Evolutionary conservation across 345 rosid genomes (phyloP).

Genomic region (Odontarrhena argentea): DNA sequence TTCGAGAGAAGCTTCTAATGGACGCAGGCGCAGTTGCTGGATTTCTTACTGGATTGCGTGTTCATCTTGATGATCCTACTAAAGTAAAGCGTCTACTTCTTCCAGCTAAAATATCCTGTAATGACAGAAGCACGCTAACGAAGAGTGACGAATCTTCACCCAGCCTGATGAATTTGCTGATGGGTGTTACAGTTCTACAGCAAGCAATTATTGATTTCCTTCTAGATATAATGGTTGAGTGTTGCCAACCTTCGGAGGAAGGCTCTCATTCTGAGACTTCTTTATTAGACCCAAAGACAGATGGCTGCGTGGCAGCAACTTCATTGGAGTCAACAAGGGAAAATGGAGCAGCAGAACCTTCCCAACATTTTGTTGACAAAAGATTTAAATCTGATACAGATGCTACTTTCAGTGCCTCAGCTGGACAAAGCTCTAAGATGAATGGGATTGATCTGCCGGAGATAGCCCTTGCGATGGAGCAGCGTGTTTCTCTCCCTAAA

Average conservation of each 20-base stretch:
- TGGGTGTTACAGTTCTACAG: constrained; percentile 99
- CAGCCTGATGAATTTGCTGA: constrained; percentile 95
- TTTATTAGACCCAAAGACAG: constrained; percentile 34
- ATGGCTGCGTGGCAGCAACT: constrained; percentile 32
- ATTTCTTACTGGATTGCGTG: constrained; percentile 91
- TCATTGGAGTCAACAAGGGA: constrained; percentile 58
- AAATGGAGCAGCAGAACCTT: constrained; percentile 57
- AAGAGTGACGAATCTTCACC: constrained; percentile 88
- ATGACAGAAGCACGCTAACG: constrained; percentile 72
- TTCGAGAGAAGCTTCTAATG: constrained; percentile 81
- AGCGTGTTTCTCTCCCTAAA: constrained; percentile 62
- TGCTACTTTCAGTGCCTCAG: constrained; percentile 62
- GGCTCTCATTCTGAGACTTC: constrained; percentile 43
- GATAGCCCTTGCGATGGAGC: constrained; percentile 60
- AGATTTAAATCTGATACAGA: constrained; percentile 77
- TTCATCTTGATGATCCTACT: constrained; percentile 94
- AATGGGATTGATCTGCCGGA: constrained; percentile 53
- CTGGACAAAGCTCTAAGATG: constrained; percentile 72
- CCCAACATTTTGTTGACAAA: constrained; percentile 61
- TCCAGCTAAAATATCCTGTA: constrained; percentile 83
- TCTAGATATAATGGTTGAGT: constrained; percentile 95
- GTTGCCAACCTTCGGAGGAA: constrained; percentile 95
- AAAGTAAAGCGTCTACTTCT: constrained; percentile 98
- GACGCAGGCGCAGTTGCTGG: constrained; percentile 99
- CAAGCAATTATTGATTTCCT: constrained; percentile 98